Percentiles rank a stretch among this genome's conserved stretches.
These are phyloP conservation scores for Leccinum fibrillosum DNA, from an alignment of 768 basidiomycete genomes.

Conservation along the genomic window DNA sequence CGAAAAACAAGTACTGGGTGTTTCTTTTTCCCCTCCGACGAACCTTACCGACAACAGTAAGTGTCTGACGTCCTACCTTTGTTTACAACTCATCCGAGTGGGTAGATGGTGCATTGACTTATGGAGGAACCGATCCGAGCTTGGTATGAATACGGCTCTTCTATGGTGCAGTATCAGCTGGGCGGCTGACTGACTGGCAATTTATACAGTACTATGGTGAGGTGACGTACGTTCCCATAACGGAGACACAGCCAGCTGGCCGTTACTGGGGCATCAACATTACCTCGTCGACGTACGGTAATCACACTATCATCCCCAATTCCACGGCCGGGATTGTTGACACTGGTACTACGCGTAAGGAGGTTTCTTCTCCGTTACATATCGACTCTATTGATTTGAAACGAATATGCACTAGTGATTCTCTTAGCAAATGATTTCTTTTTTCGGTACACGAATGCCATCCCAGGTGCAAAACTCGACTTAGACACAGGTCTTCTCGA, in stretches of 20 bases:
- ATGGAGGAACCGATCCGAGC: background rate
- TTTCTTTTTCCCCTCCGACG: slow-evolving; percentile 17
- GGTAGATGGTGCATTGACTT: background rate
- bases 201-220: slow-evolving; percentile 19
- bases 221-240: slow-evolving; percentile 25
- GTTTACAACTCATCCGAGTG: slow-evolving; percentile 12
- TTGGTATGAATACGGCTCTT: background rate
- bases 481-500: slow-evolving; percentile 1
- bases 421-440: slow-evolving; percentile 15
- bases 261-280: slow-evolving; percentile 31
- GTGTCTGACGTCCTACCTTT: background rate
- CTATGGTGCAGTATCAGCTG: background rate
- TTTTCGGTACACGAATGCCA: slow-evolving; percentile 3
- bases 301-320: slow-evolving; percentile 9
- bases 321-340: background rate
- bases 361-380: background rate
- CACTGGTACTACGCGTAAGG: background rate
- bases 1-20: slow-evolving; percentile 11
- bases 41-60: slow-evolving; percentile 6
- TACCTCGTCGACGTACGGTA: slow-evolving; percentile 15
- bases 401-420: background rate
- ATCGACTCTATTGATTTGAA: background rate
- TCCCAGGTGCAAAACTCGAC: slow-evolving; percentile 10
- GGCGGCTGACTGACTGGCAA: background rate
- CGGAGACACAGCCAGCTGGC: slow-evolving; percentile 22